Percentiles rank a stretch among this genome's conserved stretches.
These are phyloP conservation scores for Hibiscus mutabilis DNA, from an alignment of 345 rosid species.

Conservation along the genomic window DNA sequence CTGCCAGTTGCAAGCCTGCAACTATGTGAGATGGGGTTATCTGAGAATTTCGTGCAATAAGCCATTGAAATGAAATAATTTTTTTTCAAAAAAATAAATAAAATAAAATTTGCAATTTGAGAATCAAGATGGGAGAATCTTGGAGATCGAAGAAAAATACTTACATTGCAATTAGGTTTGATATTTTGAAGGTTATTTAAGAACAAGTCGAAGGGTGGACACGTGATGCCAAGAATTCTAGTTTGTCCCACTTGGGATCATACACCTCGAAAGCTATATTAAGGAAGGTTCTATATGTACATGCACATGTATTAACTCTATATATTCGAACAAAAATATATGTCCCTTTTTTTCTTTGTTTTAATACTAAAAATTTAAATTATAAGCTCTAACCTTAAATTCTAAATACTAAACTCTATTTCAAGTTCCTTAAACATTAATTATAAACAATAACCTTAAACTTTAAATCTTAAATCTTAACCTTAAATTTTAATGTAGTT, in stretches of 20 bases:
- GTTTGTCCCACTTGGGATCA: conserved; percentile 7
- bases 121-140: not conserved
- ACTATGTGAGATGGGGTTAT: not conserved
- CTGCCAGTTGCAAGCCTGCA: conserved; percentile 7
- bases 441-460: too few relatives aligned
- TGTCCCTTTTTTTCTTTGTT: too few relatives aligned
- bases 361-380: too few relatives aligned
- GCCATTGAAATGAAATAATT: not conserved
- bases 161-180: not conserved
- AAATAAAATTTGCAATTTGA: not conserved
- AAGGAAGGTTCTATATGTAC: conserved; percentile 10
- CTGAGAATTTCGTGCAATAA: not conserved
- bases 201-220: conserved; percentile 7
- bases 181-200: not conserved
- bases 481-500: too few relatives aligned
- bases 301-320: not conserved
- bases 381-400: too few relatives aligned
- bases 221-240: conserved; percentile 15
- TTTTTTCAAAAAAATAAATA: too few relatives aligned
- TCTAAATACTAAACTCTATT: too few relatives aligned
- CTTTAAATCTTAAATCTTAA: too few relatives aligned
- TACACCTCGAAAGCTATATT: not conserved
- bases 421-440: too few relatives aligned
- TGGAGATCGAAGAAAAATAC: not conserved
- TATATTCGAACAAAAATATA: too few relatives aligned